Evolutionary conservation across 371 early-diverging fungal genomes (phyloP).

Genomic region (Smittium mucronatum): DNA sequence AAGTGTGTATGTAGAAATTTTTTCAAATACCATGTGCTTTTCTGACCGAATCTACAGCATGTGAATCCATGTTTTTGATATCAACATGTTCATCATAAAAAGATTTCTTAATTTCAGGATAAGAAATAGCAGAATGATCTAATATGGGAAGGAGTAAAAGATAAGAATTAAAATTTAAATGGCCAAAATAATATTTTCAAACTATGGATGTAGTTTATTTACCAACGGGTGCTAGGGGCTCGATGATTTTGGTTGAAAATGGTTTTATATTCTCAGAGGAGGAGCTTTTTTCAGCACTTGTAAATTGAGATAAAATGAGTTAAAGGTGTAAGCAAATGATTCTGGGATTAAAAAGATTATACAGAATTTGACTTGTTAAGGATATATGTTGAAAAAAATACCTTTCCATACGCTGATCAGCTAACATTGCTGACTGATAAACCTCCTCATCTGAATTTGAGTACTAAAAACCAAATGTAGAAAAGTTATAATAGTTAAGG

Average conservation of each 20-base stretch:
- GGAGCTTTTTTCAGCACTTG: constrained; percentile 24
- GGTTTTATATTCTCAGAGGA: constrained; percentile 15
- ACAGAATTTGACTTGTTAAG: no score
- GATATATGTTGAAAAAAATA: neutral
- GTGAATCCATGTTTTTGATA: constrained; percentile 42
- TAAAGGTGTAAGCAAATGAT: no score
- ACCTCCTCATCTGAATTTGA: constrained; percentile 74
- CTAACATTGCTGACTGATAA: constrained; percentile 55
- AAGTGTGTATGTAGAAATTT: no score
- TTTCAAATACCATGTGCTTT: constrained; percentile 42
- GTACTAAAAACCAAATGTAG: constrained; percentile 5
- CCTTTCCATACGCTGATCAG: neutral
- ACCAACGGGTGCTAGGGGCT: constrained; percentile 36
- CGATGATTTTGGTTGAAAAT: constrained; percentile 41
- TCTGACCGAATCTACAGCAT: constrained; percentile 43
- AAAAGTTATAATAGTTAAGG: constrained; percentile 12
- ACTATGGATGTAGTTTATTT: neutral
- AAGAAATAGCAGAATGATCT: constrained; percentile 58
- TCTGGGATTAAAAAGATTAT: no score
- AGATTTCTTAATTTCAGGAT: constrained; percentile 61
- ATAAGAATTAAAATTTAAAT: neutral
- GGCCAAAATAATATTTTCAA: neutral
- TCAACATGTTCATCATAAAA: constrained; percentile 73
- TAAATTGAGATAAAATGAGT: constrained; percentile 24
- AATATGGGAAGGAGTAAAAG: constrained; percentile 23